phyloP scores from a whole-genome alignment of 176 grass and related monocot species.

The bread wheat (Triticum aestivum) region DNA sequence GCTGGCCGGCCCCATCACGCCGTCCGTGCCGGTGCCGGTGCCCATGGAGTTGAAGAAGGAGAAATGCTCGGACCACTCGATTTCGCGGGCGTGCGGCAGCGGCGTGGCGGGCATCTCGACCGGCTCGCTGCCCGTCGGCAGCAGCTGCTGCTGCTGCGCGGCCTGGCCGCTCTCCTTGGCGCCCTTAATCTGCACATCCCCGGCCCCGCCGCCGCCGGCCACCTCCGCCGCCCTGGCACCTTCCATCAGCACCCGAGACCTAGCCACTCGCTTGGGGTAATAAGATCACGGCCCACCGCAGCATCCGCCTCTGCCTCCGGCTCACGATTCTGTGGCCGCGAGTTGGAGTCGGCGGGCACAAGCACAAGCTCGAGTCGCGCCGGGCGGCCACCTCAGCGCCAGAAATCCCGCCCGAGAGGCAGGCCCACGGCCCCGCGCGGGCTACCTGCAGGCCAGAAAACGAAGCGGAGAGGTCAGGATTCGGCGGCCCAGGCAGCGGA shows the following conservation, averaged over 20 bases:
- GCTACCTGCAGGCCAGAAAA: neutral
- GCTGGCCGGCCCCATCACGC: constrained; percentile 13
- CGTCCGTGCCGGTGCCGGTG: constrained; percentile 29
- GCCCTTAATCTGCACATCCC: constrained; percentile 57
- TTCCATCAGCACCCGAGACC: constrained; percentile 45
- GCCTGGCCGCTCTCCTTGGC: constrained; percentile 54
- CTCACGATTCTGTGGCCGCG: neutral
- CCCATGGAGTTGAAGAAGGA: constrained; percentile 47
- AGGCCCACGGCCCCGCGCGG: neutral
- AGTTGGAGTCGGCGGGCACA: neutral
- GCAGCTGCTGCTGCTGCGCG: neutral
- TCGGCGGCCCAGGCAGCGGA: neutral
- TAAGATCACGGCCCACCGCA: constrained; percentile 5
- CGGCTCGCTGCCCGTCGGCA: constrained; percentile 24
- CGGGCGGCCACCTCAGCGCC: neutral
- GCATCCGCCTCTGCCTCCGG: neutral
- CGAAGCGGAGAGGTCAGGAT: neutral
- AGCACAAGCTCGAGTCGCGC: no score
- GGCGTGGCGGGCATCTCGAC: constrained; percentile 45
- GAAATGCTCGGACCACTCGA: constrained; percentile 82
- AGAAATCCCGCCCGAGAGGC: neutral
- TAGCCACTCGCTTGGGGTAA: neutral
- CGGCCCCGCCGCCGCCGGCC: constrained; percentile 25
- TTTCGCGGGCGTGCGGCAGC: constrained; percentile 21
- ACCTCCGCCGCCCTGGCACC: constrained; percentile 47